Evolutionary conservation across 768 basidiomycete species (phyloP), one percentile per base, ranked within the genome.

Genomic region (Boletus rubropictus): DNA sequence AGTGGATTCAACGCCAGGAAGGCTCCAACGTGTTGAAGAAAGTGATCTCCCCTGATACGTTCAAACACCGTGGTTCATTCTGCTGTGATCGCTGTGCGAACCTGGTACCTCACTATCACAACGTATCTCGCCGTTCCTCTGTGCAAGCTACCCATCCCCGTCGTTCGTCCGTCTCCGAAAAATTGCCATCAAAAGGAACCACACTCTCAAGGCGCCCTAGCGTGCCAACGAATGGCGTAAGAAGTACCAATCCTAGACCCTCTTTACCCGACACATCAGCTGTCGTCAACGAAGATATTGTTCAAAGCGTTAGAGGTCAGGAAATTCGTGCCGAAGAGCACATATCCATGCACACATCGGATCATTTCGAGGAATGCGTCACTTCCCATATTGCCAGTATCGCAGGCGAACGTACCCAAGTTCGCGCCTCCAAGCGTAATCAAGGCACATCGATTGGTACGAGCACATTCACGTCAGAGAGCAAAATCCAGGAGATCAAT

Each of bases 1-100:
- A 78, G 48, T 88, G 86, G 86, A 78, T 84, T 56, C 72, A 77
- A 48, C 70, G 75, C 25, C 78, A 82, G 1, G 56, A 66, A 20
- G 62, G 58, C 29, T 27, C 56, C 34, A 62, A 61, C n/a, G 46
- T 36, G 15, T 25, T 59, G 37, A 66, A 56, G 50, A 64, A 50
- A 51, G 48, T 41, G 33, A 20, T 52, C 12, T 31, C 56, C 3
- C 29, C 42, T 9, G 62, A 66, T 32, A 45, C 44, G 8, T 36
- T 62, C 20, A 51, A 52, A 35, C 58, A 64, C 17, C 64, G 62
- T 22, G 50, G 60, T 35, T 66, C 65, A 29, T 65, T 59, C 45
- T 66, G 65, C 39, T 66, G 65, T 28, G 62, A 65, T 49, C 66
- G 65, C 28, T 66, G 65, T 38, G 64, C 65, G 27, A 68, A 65